A percentile compares a stretch with the other conserved stretches of the same genome.
Evolutionary conservation across 1,284 basidiomycete genomes (phyloP).

Genomic region (Cerioporus squamosus): DNA sequence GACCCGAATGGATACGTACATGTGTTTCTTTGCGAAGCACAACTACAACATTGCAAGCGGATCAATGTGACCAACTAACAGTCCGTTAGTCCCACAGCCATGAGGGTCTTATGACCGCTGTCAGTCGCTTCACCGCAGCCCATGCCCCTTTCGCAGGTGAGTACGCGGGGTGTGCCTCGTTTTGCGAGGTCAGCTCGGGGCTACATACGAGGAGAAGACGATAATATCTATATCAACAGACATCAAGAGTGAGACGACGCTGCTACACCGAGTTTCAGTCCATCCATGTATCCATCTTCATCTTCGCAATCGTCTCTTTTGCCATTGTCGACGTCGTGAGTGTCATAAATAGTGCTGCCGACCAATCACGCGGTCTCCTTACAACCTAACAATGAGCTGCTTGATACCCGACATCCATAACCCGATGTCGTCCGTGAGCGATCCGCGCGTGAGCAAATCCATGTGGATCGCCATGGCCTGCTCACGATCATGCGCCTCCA

Average conservation of each 20-base stretch:
- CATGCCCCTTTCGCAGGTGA: too few relatives aligned
- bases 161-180: too few relatives aligned
- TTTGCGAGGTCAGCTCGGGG: not conserved
- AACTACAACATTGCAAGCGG: not conserved
- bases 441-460: slow-evolving; percentile 76
- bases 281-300: slow-evolving; percentile 12
- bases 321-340: slow-evolving; percentile 10
- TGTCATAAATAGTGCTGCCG: slow-evolving; percentile 15
- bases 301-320: slow-evolving; percentile 21
- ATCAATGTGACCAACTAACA: not conserved
- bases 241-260: slow-evolving; percentile 20
- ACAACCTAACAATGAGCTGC: slow-evolving; percentile 74
- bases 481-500: slow-evolving; percentile 72
- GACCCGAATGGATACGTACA: not conserved
- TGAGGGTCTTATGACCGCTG: too few relatives aligned
- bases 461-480: slow-evolving; percentile 79
- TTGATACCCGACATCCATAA: slow-evolving; percentile 89
- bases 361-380: slow-evolving; percentile 13
- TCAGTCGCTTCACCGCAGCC: too few relatives aligned
- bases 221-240: slow-evolving; percentile 18
- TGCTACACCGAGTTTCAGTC: slow-evolving; percentile 9
- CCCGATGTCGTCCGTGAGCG: slow-evolving; percentile 80
- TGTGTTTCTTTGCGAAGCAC: slow-evolving; percentile 7
- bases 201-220: not conserved
- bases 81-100: not conserved